Base-by-base conservation (phyloP, 2,329 filamentous ascomycete genomes). In the Ceratocystis albifundus region DNA sequence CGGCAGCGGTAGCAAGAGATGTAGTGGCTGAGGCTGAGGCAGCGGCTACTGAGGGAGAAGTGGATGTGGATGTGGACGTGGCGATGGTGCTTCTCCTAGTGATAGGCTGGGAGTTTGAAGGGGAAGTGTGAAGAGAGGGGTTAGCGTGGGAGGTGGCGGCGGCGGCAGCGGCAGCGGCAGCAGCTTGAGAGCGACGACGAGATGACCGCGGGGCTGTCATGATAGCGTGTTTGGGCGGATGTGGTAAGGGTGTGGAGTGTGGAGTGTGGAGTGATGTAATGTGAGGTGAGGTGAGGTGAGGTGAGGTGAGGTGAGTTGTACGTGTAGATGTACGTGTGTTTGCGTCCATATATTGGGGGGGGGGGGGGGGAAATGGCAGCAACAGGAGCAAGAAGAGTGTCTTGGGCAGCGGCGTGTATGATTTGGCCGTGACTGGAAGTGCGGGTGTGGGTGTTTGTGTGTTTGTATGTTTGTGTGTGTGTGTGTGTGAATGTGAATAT, bases 161-260 rank as follows among this genome's bases (percentile, higher is more conserved):
- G n/a, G 30, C 46, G 30, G 30, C 53, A n/a, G n/a, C n/a, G 17
- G 25, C 22, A 30, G 36, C n/a, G 6, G 65, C 28, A 17, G 36
- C 61, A 48, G 62, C 57, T 22, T 62, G 41, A 25, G 59, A 62
- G 46, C 64, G 63, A 20, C 45, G 66, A 15, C 50, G 48, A 59
- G 59, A 68, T 15, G 62, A 64, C 22, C 65, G 61, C 12, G 64
- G 6, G 25, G 32, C 25, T 25, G 64, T 57, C 64, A 65, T 65
- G 53, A 32, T 61, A 25, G 17, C 15, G 20, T 48, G 46, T 48
- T n/a, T 48, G 20, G 36, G 36, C 36, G 15, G 36, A 12, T 41
- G 48, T 53, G 48, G 25, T 53, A 20, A 15, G 15, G 15, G 36
- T 17, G n/a, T 20, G n/a, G 8, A 36, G 32, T 36, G 32, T 8